A percentile compares a stretch with the other conserved stretches of the same genome.
phyloP scores from a whole-genome alignment of 495 filamentous ascomycete species.

The Lepraria neglecta region DNA sequence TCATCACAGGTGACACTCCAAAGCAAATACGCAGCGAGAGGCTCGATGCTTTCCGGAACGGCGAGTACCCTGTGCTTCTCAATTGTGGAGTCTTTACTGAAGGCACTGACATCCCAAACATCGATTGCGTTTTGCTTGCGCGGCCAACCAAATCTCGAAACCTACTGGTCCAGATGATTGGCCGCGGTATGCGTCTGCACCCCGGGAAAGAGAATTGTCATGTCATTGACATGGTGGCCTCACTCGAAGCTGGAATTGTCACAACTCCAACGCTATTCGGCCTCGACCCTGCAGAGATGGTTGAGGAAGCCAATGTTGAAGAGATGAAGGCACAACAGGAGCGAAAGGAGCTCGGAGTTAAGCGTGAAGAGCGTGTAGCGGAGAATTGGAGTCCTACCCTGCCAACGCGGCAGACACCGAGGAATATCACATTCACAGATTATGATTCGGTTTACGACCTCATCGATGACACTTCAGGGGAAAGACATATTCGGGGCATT shows the following conservation, averaged over 20 bases:
- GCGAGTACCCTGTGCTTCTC: slow-evolving; percentile 79
- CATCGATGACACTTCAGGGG: slow-evolving; percentile 70
- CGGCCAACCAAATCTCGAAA: slow-evolving; percentile 86
- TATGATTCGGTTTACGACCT: slow-evolving; percentile 87
- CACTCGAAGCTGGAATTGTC: slow-evolving; percentile 70
- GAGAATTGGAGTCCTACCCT: background rate
- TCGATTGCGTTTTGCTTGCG: slow-evolving; percentile 87
- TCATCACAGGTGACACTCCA: slow-evolving; percentile 71
- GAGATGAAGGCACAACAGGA: slow-evolving; percentile 51
- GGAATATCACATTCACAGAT: slow-evolving; percentile 65
- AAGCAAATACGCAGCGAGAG: slow-evolving; percentile 56
- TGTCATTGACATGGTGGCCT: slow-evolving; percentile 92
- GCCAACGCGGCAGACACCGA: slow-evolving; percentile 20
- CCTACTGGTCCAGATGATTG: slow-evolving; percentile 95
- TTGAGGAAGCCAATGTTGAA: slow-evolving; percentile 53
- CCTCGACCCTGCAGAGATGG: slow-evolving; percentile 74
- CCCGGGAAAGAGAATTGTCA: slow-evolving; percentile 83
- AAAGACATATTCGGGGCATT: slow-evolving; percentile 68
- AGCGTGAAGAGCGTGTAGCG: slow-evolving; percentile 18
- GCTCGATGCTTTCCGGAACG: slow-evolving; percentile 64
- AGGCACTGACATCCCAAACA: slow-evolving; percentile 94
- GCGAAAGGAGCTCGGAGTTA: slow-evolving; percentile 37
- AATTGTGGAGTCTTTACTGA: slow-evolving; percentile 98
- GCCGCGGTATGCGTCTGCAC: slow-evolving; percentile 78
- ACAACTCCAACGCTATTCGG: slow-evolving; percentile 92